Evolutionary conservation across 2,329 filamentous ascomycete genomes (phyloP).

Genomic region (Botrytis deweyae): DNA sequence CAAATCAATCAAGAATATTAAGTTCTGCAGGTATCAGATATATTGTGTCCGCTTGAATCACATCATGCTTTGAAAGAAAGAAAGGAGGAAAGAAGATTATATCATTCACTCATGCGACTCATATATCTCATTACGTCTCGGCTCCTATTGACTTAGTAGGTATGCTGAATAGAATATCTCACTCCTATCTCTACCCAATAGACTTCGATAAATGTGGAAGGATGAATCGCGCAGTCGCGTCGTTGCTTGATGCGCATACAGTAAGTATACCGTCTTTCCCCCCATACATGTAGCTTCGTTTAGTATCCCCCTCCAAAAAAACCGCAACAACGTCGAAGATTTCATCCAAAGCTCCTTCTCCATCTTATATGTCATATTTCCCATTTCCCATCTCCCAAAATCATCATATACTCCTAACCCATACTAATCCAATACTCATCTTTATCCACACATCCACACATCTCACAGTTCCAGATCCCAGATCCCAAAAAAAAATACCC

Average conservation of each 20-base stretch:
- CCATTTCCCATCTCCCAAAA: too few relatives aligned
- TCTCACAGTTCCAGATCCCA: too few relatives aligned
- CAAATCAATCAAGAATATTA: background rate
- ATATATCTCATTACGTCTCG: background rate
- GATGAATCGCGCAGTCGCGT: background rate
- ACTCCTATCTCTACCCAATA: background rate
- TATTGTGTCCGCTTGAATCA: background rate
- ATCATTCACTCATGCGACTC: background rate
- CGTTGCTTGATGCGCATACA: background rate
- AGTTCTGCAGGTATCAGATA: background rate
- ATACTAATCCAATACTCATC: too few relatives aligned
- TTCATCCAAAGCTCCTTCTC: fast-evolving
- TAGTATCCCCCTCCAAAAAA: too few relatives aligned
- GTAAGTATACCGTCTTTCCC: background rate
- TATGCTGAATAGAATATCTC: background rate
- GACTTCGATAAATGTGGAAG: background rate
- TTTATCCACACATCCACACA: too few relatives aligned
- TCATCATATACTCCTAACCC: background rate
- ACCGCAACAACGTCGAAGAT: too few relatives aligned
- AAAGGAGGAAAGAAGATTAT: too few relatives aligned
- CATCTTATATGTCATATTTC: background rate
- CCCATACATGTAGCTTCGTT: background rate
- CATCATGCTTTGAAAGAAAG: background rate
- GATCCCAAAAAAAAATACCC: too few relatives aligned
- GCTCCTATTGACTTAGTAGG: background rate